Evolutionary conservation across 129 eudicot species (phyloP), one percentile per base, ranked within the genome.

Genomic region (Cynara cardunculus): DNA sequence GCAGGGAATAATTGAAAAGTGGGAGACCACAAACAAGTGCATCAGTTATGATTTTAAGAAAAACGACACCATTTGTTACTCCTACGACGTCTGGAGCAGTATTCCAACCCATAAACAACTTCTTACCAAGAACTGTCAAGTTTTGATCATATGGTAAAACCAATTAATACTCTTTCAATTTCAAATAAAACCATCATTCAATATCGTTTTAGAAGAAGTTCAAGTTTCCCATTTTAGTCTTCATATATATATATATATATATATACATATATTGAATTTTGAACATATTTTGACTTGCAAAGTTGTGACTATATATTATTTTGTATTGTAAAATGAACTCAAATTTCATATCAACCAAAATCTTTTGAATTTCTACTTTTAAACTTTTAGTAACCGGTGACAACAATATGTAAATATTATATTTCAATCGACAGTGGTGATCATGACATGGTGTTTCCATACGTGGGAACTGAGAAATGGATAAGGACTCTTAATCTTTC

Each of bases 391-490:
- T 7, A n/a, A n/a, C n/a, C 2, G 46, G 14, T 39, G 2, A 39
- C 61, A 13, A 14, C 61, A 56, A 67, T 49, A 65, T 19, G 4
- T 11, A 56, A 16, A 27, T 25, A 6, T 41, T 18, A 27, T 25
- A 6, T 41, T 18, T 11, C 27, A 3, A 13, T 75, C 25, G 9
- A 21, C 77, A 80, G 83, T 14, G 83, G 83, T 31, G 83, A 80
- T 71, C 83, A 80, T 80, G 83, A 80, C 35, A 80, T 80, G 83
- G 24, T 69, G 24, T 62, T 80, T 44, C 83, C 83, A 3, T 80
- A 80, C 24, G 75, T 80, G 7, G 77, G 77, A 11, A 56, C 77
- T 2, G 2, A 11, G 19, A 37, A n/a, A 19, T 80, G 83, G 83
- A 49, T 80, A 21, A 28, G 65, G 30, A 13, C 31, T 44, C 83